A percentile compares a stretch with the other conserved stretches of the same genome.
phyloP scores from a whole-genome alignment of 208 protist species.

The Crithidia mellificae region DNA sequence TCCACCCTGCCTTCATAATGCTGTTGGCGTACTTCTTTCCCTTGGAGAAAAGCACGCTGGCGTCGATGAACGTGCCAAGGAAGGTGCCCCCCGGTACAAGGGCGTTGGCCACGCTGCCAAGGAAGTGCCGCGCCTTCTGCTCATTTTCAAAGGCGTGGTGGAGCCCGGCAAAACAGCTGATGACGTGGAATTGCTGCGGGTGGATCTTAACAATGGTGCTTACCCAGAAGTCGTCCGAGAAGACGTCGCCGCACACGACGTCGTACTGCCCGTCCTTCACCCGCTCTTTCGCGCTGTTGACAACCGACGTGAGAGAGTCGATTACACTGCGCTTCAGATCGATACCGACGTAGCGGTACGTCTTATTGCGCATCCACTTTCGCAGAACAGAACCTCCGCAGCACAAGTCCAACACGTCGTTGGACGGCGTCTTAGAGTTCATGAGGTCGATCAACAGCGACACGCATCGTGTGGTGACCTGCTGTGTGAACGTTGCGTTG shows the following conservation, averaged over 20 bases:
- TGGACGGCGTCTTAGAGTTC: slow-evolving; percentile 66
- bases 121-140: slow-evolving; percentile 57
- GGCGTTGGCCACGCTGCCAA: slow-evolving; percentile 78
- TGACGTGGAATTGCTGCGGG: slow-evolving; percentile 79
- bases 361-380: slow-evolving; percentile 89
- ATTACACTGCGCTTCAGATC: slow-evolving; percentile 70
- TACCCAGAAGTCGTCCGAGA: slow-evolving; percentile 78
- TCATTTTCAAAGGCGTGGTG: slow-evolving; percentile 78
- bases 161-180: slow-evolving; percentile 77
- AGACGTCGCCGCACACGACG: slow-evolving; percentile 76
- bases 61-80: slow-evolving; percentile 75
- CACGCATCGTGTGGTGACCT: slow-evolving; percentile 73
- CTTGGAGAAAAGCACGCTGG: slow-evolving; percentile 58
- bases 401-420: slow-evolving; percentile 87
- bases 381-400: slow-evolving; percentile 75
- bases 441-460: slow-evolving; percentile 79
- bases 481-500: slow-evolving; percentile 69
- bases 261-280: slow-evolving; percentile 54
- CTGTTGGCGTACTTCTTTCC: slow-evolving; percentile 59
- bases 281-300: slow-evolving; percentile 48
- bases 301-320: slow-evolving; percentile 41
- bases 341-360: slow-evolving; percentile 73
- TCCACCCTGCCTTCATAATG: slow-evolving; percentile 71
- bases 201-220: slow-evolving; percentile 75
- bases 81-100: slow-evolving; percentile 81